Base-by-base conservation (phyloP, 2,329 filamentous ascomycete species). In the Pseudopyricularia cyperi region DNA sequence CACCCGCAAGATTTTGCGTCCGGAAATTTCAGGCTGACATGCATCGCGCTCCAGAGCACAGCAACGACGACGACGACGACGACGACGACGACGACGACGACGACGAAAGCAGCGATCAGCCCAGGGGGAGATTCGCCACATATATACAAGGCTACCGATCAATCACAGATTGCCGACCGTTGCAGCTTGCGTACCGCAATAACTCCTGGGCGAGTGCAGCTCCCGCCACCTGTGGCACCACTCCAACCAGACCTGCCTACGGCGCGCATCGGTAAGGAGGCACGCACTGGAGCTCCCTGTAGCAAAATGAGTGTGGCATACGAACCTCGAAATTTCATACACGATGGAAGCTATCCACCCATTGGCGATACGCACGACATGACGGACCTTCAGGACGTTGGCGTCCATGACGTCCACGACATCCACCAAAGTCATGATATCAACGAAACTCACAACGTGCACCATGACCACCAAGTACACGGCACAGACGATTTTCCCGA, bases 281-380 rank as follows among this genome's bases (percentile, higher is more conserved):
- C 46, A 4, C 24, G 11, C 46, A 1, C 32, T 11, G 26, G 46
- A 30, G 30, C 46, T 22, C 32, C 30, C 26, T 33, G 24, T 22
- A 32, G 35, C 51, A 52, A 44, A 11, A 60, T 60, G 58, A 57
- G 57, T 48, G 54, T 60, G 37, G 56, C 56, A 2, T 59, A 57
- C 33, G 58, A 60, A 50, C 51, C 55, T 3, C 48, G 55, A 17
- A 55, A 54, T 8, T 57, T 57, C 37, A 51, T 58, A 6, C 50
- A 48, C 17, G 57, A 60, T 24, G 58, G 59, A 15, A 55, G 52
- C 48, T 60, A 60, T 24, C 57, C 56, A 17, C 54, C 55, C n/a
- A 59, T 60, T 42, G 58, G 51, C 22, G 51, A 52, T 12, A 33
- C 44, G 1, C 50, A 33, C 50, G 50, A 52, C 30, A 19, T 51